Evolutionary conservation across 2,329 filamentous ascomycete species (phyloP), one percentile per base, ranked within the genome.

Genomic region (Aspergillus pseudoviridinutans): DNA sequence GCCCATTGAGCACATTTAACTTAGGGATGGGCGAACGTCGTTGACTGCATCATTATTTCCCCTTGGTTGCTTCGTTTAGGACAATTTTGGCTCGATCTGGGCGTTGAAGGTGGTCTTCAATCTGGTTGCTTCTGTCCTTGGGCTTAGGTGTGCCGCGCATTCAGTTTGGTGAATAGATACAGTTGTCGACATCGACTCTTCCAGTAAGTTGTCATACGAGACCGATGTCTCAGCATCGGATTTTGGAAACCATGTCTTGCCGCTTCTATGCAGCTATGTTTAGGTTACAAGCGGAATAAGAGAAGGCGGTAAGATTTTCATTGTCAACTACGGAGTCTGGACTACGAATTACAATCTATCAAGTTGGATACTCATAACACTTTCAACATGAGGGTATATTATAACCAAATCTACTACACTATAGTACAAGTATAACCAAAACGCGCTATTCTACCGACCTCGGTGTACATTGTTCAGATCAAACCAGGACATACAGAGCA

Each of bases 1-100:
- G 59, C 91, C 90, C 0, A 89, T 95, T 60, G 91, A 95, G 76
- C 90, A 94, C 71, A 68, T 74, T 12, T 78, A 69, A 65, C 2
- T 50, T 10, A 12, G 35, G 25, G 5, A 57, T 17, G 25, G 8
- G 20, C 32, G 47, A 28, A 22, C 54, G 47, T 24, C 47, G 44
- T 50, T 51, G 22, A 14, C 32, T 54, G 29, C 24, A 28, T 49
- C 14, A 28, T 50, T 22, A 46, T 50, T 53, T 14, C 28, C 54
- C 35, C 29, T 44, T 47, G 35, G 14, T 49, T 46, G n/a, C 10
- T 17, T 27, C 22, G 8, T 49, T 47, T 35, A 35, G 14, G 32
- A 38, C 32, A 38, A 38, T 49, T 47, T n/a, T 14, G 35, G 32
- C 42, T 53, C 24, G n/a, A 17, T 20, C 20, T 2, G 14, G 32